Conservation (phyloP, 495 filamentous ascomycete species). For the Cairneyella variabilis region DNA sequence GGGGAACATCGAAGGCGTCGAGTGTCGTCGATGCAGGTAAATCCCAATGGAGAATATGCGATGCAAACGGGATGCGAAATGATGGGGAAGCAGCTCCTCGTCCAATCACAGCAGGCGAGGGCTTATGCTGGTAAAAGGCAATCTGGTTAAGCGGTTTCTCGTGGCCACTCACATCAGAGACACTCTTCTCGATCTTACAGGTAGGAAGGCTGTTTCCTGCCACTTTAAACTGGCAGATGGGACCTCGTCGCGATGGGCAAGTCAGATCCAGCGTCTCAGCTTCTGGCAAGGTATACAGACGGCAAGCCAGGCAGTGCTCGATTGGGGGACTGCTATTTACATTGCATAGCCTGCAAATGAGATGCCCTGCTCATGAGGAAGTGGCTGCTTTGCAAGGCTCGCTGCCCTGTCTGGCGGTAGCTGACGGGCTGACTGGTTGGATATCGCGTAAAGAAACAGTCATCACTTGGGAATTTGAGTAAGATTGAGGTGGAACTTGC, state of each 20-base stretch:
- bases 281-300: background rate
- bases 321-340: slow-evolving; percentile 9
- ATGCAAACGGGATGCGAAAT: too few relatives aligned
- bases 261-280: slow-evolving; percentile 17
- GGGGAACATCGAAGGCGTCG: background rate
- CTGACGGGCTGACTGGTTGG: too few relatives aligned
- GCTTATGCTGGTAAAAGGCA: slow-evolving; percentile 9
- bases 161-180: slow-evolving; percentile 17
- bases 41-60: slow-evolving; percentile 3
- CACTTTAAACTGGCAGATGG: slow-evolving; percentile 17
- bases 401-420: background rate
- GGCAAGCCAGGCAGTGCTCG: slow-evolving; percentile 1
- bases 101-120: slow-evolving; percentile 5
- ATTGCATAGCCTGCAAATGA: slow-evolving; percentile 13
- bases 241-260: background rate
- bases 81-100: background rate
- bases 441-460: too few relatives aligned
- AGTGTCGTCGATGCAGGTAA: slow-evolving; percentile 10
- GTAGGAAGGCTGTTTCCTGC: slow-evolving; percentile 10
- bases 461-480: too few relatives aligned
- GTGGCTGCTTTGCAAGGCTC: slow-evolving; percentile 6
- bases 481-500: too few relatives aligned
- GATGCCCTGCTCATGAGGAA: background rate
- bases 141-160: slow-evolving; percentile 21
- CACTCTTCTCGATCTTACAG: slow-evolving; percentile 13